Evolutionary conservation across 768 basidiomycete species (phyloP), one percentile per base, ranked within the genome.

Genomic region (Kwoniella newhampshirensis): DNA sequence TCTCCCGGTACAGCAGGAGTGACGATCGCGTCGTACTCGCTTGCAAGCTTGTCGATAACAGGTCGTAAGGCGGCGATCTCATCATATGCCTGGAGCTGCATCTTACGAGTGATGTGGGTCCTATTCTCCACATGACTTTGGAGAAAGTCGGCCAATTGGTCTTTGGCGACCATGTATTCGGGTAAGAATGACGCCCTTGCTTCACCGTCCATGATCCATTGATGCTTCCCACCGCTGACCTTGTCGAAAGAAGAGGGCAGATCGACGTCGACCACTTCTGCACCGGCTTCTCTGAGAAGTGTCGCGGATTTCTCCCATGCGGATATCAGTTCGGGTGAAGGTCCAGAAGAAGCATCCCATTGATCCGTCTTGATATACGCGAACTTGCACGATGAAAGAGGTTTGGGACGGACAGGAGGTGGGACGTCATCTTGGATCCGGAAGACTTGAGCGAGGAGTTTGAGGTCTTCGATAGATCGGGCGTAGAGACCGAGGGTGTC

Each of bases 401-500:
- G 58, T 51, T 70, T 61, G 3, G 60, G 59, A 12, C 44, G 30
- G 40, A 57, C 20, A 4, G 64, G 54, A 21, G 64, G 62, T 3
- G 67, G 48, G 0, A 57, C 43, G 42, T 70, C 70, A 50, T 70
- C 67, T 13, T 40, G 30, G 20, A 76, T 27, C 0, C 45, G 35
- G 58, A 76, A 69, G 21, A 62, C 60, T 13, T 64, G 21, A 20
- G 63, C 55, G 28, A 77, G 54, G 1, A 73, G 63, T 51, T 72
- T 28, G 5, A 77, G 60, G 45, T 77, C 76, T 9, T 63, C 59
- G n/a, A 66, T 26, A 15, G 66, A 63, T n/a, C 76, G 62, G 5
- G 67, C 64, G 59, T 64, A 77, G 11, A 77, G 45, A 9, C 76
- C 76, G 21, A 76, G 52, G 1, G 76, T 75, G 57, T 75, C 75